A percentile compares a stretch with the other conserved stretches of the same genome.
Conservation (phyloP, 139 green algal species). For the Volvox africanus region DNA sequence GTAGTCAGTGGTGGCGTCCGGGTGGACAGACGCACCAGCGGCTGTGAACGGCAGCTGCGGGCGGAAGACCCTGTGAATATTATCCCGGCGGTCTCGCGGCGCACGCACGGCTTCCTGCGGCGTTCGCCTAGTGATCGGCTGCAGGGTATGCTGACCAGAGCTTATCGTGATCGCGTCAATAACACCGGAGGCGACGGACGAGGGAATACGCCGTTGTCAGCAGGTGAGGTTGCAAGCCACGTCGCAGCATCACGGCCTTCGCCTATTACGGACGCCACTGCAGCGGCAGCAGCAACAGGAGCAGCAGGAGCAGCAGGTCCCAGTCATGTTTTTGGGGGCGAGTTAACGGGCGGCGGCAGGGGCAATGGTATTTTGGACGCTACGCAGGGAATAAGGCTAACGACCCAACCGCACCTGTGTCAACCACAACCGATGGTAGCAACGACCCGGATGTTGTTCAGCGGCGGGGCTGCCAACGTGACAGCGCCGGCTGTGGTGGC, state of each 20-base stretch:
- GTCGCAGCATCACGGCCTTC: no score
- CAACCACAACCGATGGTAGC: no score
- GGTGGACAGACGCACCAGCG: not conserved
- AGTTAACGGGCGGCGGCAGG: no score
- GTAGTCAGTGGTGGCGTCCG: not conserved
- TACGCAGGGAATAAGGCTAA: no score
- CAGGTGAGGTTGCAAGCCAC: not conserved
- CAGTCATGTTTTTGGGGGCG: no score
- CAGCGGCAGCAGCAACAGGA: not conserved
- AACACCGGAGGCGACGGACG: not conserved
- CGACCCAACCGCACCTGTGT: no score
- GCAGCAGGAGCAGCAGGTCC: not conserved
- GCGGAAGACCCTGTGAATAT: no score
- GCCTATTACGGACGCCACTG: no score
- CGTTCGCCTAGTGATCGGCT: conserved; percentile 22
- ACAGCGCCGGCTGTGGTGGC: not conserved
- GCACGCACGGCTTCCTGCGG: not conserved
- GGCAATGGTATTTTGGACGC: no score
- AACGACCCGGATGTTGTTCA: no score
- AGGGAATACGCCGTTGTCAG: not conserved
- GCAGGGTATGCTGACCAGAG: not conserved
- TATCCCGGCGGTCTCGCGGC: not conserved
- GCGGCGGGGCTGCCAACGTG: no score
- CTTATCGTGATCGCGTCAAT: not conserved
- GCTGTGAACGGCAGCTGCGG: not conserved